phyloP scores from a whole-genome alignment of 2,329 filamentous ascomycete genomes.

The Sphaerulina vaccinii region DNA sequence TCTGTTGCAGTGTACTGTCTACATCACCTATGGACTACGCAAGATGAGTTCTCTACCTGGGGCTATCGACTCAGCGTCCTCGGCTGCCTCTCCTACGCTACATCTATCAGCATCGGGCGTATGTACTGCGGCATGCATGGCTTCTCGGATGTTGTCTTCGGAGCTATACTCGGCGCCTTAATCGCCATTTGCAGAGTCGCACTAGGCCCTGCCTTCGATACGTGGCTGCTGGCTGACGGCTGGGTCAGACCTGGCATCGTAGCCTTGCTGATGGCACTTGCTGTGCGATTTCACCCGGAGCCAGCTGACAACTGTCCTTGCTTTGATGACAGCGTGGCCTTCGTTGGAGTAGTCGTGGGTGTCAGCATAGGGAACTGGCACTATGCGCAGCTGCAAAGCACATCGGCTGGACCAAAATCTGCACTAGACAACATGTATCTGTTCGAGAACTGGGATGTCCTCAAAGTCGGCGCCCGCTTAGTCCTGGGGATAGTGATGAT shows the following conservation, averaged over 20 bases:
- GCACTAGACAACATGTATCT: conserved; percentile 25
- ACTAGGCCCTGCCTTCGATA: conserved; percentile 62
- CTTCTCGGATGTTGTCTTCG: conserved; percentile 84
- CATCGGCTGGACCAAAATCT: background rate
- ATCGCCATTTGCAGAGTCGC: conserved; percentile 57
- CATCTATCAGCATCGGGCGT: conserved; percentile 85
- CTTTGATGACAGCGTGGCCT: conserved; percentile 93
- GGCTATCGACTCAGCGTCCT: conserved; percentile 44
- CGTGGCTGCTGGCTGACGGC: conserved; percentile 65
- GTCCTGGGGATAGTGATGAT: conserved; percentile 78
- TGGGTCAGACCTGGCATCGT: conserved; percentile 65
- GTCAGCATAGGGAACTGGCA: conserved; percentile 82
- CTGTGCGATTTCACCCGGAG: conserved; percentile 73
- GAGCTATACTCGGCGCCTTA: conserved; percentile 70
- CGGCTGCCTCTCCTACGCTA: conserved; percentile 77
- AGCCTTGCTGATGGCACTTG: conserved; percentile 67
- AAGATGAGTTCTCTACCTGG: conserved; percentile 56
- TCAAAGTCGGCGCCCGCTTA: conserved; percentile 65
- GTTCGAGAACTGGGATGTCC: conserved; percentile 61
- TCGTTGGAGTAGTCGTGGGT: conserved; percentile 86
- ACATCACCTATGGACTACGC: conserved; percentile 64
- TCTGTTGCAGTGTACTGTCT: conserved; percentile 87
- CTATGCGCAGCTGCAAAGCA: conserved; percentile 43
- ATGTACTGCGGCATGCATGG: conserved; percentile 99
- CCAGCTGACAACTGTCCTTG: conserved; percentile 96